Percentiles rank a stretch among this genome's conserved stretches.
phyloP scores from a whole-genome alignment of 805 yeast species.

The Ogataea paradorogensis region DNA sequence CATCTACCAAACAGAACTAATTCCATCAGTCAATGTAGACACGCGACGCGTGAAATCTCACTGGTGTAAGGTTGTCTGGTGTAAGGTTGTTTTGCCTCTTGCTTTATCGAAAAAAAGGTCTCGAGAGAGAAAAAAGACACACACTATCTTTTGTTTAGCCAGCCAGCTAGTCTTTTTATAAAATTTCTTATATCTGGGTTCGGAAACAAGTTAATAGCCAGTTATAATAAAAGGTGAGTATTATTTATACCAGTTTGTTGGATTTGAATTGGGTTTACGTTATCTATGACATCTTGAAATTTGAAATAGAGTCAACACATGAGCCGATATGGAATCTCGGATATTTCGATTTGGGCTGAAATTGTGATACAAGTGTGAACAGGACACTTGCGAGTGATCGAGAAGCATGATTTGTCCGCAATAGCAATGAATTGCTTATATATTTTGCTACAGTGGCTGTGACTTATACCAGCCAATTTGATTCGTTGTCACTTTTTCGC shows the following conservation, averaged over 20 bases:
- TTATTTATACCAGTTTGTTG: not conserved
- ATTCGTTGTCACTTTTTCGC: constrained; percentile 24
- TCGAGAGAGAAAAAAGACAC: constrained; percentile 13
- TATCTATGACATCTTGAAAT: not conserved
- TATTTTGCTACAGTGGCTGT: no score
- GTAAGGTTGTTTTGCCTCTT: constrained; percentile 5
- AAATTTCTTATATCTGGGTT: constrained; percentile 8
- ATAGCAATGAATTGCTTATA: no score
- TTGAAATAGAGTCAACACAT: not conserved
- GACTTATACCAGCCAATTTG: constrained; percentile 9
- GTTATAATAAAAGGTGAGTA: constrained; percentile 13
- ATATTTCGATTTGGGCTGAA: not conserved
- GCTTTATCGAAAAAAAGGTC: constrained; percentile 10
- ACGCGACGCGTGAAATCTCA: not conserved
- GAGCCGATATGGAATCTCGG: not conserved
- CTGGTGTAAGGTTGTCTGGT: not conserved
- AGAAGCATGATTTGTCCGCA: no score
- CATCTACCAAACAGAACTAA: not conserved
- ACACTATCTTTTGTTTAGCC: constrained; percentile 14
- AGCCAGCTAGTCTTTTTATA: constrained; percentile 7
- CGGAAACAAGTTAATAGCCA: constrained; percentile 10
- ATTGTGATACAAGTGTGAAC: not conserved
- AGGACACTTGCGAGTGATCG: not conserved
- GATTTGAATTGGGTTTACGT: not conserved
- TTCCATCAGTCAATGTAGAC: not conserved